Conservation (phyloP, 345 rosid species). For the Jatropha curcas region DNA sequence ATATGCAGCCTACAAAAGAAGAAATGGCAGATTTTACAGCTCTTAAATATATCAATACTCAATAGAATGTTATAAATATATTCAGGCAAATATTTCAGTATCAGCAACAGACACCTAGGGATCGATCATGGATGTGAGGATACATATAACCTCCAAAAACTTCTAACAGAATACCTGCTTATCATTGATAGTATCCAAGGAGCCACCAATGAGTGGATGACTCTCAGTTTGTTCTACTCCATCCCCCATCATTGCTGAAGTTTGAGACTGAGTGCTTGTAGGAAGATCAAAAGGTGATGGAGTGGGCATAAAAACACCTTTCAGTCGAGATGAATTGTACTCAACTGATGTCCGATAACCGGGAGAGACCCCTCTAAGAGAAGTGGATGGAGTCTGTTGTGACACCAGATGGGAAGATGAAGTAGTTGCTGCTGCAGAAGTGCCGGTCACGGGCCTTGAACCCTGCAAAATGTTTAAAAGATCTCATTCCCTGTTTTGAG, state of each 20-base stretch:
- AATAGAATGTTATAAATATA: constrained; percentile 4
- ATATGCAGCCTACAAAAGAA: not conserved
- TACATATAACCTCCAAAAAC: not conserved
- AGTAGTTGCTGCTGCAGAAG: constrained; percentile 49
- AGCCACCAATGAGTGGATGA: constrained; percentile 47
- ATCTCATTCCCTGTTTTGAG: not conserved
- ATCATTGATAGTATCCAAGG: constrained; percentile 48
- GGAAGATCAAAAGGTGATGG: constrained; percentile 65
- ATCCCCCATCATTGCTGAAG: constrained; percentile 57
- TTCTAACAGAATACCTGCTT: constrained; percentile 60
- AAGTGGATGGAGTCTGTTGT: constrained; percentile 61
- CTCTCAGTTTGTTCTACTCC: constrained; percentile 52
- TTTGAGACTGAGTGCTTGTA: constrained; percentile 44
- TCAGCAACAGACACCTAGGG: constrained; percentile 11
- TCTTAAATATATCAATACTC: constrained; percentile 13
- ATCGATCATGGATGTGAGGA: constrained; percentile 8
- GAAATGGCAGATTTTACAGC: not conserved
- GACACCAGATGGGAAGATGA: constrained; percentile 66
- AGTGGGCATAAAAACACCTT: constrained; percentile 72
- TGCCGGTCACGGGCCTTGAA: constrained; percentile 65
- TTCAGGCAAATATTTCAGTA: constrained; percentile 9
- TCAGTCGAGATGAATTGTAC: constrained; percentile 64
- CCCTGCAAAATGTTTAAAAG: constrained; percentile 45
- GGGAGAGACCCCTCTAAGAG: constrained; percentile 60
- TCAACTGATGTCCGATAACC: constrained; percentile 62